phyloP scores from a whole-genome alignment of 2,329 filamentous ascomycete genomes.

The Epichloe baconii region DNA sequence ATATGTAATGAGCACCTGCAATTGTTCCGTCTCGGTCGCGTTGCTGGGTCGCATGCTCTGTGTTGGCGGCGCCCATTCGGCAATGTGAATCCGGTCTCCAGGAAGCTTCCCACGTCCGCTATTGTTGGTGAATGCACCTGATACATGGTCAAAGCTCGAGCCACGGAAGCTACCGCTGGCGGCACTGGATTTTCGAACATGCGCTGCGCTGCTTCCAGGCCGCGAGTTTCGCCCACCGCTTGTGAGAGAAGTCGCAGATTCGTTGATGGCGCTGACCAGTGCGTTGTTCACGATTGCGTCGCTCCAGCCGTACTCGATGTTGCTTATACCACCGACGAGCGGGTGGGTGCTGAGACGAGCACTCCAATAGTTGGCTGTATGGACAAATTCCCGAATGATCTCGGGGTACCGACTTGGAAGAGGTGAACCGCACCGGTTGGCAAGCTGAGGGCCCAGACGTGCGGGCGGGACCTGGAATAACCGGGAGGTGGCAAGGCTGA shows the following conservation, averaged over 20 bases:
- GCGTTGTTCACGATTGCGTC: constrained; percentile 61
- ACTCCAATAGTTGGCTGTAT: constrained; percentile 95
- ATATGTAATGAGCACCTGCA: constrained; percentile 61
- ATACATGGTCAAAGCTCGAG: constrained; percentile 48
- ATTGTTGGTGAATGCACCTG: constrained; percentile 38
- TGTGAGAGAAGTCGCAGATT: constrained; percentile 22
- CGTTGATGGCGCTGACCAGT: constrained; percentile 39
- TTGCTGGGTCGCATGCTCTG: constrained; percentile 82
- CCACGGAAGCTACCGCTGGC: constrained; percentile 40
- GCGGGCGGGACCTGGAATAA: constrained; percentile 77
- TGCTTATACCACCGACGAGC: constrained; percentile 82
- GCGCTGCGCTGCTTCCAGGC: constrained; percentile 37
- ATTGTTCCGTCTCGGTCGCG: constrained; percentile 67
- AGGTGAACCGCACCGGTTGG: constrained; percentile 90
- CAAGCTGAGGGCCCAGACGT: constrained; percentile 88
- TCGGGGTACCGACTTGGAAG: constrained; percentile 97
- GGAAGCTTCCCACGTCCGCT: constrained; percentile 50
- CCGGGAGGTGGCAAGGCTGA: constrained; percentile 81
- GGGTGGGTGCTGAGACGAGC: constrained; percentile 89
- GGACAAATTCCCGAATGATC: constrained; percentile 88
- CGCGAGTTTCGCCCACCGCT: constrained; percentile 26
- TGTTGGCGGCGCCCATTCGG: constrained; percentile 78
- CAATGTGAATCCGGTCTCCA: constrained; percentile 71
- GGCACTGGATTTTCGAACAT: constrained; percentile 29
- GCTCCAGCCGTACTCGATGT: constrained; percentile 96